Percentiles rank a stretch among this genome's conserved stretches.
phyloP scores from a whole-genome alignment of 768 basidiomycete species.

The Lactarius akahatsu region DNA sequence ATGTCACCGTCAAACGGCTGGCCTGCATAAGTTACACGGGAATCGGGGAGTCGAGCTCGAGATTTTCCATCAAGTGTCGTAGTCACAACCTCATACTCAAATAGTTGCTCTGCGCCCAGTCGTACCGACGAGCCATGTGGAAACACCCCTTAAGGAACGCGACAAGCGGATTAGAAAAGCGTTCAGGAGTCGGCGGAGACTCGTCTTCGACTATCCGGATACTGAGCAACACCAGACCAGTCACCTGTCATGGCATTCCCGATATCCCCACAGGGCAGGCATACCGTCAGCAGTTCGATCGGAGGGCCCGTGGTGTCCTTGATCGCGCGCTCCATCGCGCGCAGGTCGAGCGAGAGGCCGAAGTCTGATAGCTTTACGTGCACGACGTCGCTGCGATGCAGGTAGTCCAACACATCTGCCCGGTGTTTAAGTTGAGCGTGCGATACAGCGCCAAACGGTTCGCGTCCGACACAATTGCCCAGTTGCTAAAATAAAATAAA shows the following conservation, averaged over 20 bases:
- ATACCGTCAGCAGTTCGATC: constrained; percentile 88
- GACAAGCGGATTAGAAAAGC: constrained; percentile 68
- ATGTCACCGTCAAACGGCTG: constrained; percentile 25
- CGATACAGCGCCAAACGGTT: constrained; percentile 97
- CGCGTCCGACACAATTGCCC: constrained; percentile 96
- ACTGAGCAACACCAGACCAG: constrained; percentile 14
- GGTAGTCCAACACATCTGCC: constrained; percentile 94
- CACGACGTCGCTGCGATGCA: constrained; percentile 86
- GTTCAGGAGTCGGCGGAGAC: constrained; percentile 81
- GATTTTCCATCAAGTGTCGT: constrained; percentile 46
- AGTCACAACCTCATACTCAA: constrained; percentile 62
- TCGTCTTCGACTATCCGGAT: constrained; percentile 85
- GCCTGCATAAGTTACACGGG: constrained; percentile 24
- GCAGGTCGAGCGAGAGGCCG: constrained; percentile 93
- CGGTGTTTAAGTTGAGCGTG: constrained; percentile 89
- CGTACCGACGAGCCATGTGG: constrained; percentile 75
- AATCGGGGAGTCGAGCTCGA: constrained; percentile 43
- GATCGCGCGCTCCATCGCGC: constrained; percentile 82
- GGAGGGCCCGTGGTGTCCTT: constrained; percentile 72
- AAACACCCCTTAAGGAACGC: constrained; percentile 90
- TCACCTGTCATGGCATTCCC: constrained; percentile 86
- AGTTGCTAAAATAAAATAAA: constrained; percentile 65
- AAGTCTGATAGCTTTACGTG: constrained; percentile 95
- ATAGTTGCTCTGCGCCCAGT: constrained; percentile 83
- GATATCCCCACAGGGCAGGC: constrained; percentile 89